Evolutionary conservation across 805 yeast species (phyloP).

Genomic region (Candida maltosa): DNA sequence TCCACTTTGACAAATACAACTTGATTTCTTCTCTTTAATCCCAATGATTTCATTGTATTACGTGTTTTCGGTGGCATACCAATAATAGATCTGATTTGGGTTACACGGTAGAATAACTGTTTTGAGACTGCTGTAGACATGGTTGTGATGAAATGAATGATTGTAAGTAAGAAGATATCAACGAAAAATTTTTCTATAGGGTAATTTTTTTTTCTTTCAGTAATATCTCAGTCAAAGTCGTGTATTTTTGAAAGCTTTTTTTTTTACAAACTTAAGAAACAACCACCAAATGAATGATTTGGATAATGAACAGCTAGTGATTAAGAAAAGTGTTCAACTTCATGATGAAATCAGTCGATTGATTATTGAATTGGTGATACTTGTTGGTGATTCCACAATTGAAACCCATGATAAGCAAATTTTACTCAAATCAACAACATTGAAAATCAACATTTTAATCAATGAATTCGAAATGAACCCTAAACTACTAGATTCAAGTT

Average conservation of each 20-base stretch:
- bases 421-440: neutral
- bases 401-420: neutral
- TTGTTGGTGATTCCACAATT: neutral
- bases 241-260: no score
- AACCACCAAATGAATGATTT: no score
- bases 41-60: conserved; percentile 66
- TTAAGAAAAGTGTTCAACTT: conserved; percentile 15
- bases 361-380: conserved; percentile 4
- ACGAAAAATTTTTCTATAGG: no score
- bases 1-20: conserved; percentile 69
- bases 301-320: conserved; percentile 9
- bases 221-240: no score
- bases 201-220: no score
- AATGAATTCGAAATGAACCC: conserved; percentile 56
- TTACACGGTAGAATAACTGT: conserved; percentile 48
- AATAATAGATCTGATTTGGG: conserved; percentile 78
- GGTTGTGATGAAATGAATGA: neutral
- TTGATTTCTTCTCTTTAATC: conserved; percentile 71
- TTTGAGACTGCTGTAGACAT: conserved; percentile 12
- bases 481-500: conserved; percentile 42
- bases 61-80: conserved; percentile 73
- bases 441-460: conserved; percentile 16
- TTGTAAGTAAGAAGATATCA: no score
- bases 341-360: conserved; percentile 9
- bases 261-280: no score